These are phyloP conservation scores for Lactifluus subvellereus DNA, from an alignment of 768 basidiomycete species.

Conservation along the genomic window DNA sequence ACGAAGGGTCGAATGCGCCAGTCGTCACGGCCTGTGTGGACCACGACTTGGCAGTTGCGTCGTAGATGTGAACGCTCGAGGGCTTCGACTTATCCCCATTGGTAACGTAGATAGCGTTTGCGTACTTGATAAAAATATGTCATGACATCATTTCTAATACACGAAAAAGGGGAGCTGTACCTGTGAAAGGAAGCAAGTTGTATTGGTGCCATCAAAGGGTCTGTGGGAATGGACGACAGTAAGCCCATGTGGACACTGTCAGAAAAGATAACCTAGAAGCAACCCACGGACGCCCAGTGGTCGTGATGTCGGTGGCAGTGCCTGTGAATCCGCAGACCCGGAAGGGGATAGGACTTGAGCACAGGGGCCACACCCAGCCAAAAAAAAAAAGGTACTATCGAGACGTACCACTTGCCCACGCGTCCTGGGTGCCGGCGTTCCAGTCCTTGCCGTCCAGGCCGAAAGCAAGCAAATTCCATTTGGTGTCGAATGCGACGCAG, in stretches of 20 bases:
- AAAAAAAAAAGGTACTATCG: neutral
- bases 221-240: slow-evolving; percentile 31
- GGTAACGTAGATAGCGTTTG: slow-evolving; percentile 80
- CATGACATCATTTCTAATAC: neutral
- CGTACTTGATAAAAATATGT: slow-evolving; percentile 44
- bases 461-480: slow-evolving; percentile 83
- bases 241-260: neutral
- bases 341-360: neutral
- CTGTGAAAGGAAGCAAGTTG: slow-evolving; percentile 70
- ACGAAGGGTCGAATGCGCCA: slow-evolving; percentile 53
- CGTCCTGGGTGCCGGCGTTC: slow-evolving; percentile 62
- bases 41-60: slow-evolving; percentile 70
- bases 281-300: slow-evolving; percentile 71
- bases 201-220: slow-evolving; percentile 56
- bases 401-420: slow-evolving; percentile 54
- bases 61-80: slow-evolving; percentile 72
- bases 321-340: slow-evolving; percentile 32
- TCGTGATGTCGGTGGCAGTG: slow-evolving; percentile 60
- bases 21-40: slow-evolving; percentile 58
- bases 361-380: neutral
- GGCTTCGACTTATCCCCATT: slow-evolving; percentile 69
- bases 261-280: neutral
- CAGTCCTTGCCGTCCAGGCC: slow-evolving; percentile 82
- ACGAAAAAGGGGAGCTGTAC: slow-evolving; percentile 29
- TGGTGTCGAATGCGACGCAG: slow-evolving; percentile 74